phyloP scores from a whole-genome alignment of 2,329 filamentous ascomycete genomes.

The Arachnomyces sp. region DNA sequence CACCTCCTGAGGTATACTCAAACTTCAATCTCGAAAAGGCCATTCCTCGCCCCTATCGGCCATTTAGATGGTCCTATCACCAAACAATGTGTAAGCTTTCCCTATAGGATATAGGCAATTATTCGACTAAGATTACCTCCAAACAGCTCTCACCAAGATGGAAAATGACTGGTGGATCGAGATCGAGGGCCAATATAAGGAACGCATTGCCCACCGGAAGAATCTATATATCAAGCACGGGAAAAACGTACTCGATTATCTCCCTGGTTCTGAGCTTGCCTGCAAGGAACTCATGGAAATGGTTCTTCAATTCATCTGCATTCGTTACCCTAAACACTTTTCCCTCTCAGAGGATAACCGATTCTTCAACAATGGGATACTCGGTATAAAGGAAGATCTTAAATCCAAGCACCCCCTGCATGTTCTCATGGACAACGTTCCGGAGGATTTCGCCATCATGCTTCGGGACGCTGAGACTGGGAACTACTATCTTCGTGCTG shows the following conservation, averaged over 20 bases:
- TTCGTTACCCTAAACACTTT: constrained; percentile 71
- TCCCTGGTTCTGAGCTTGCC: constrained; percentile 69
- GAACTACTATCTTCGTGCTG: constrained; percentile 66
- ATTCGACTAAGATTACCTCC: not conserved
- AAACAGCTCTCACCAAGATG: constrained; percentile 64
- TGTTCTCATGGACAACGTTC: constrained; percentile 67
- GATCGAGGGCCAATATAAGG: constrained; percentile 64
- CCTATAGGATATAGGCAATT: not conserved
- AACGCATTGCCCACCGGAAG: constrained; percentile 62
- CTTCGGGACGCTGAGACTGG: constrained; percentile 64
- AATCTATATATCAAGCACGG: constrained; percentile 58
- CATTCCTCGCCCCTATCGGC: constrained; percentile 66
- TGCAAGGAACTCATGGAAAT: constrained; percentile 88
- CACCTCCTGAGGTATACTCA: constrained; percentile 55
- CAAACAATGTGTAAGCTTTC: constrained; percentile 75
- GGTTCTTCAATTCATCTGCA: constrained; percentile 68
- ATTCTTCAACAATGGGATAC: constrained; percentile 61
- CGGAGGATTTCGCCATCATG: constrained; percentile 76
- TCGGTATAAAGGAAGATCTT: constrained; percentile 57
- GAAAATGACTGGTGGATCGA: constrained; percentile 87
- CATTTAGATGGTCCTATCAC: constrained; percentile 77
- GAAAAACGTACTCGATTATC: constrained; percentile 54
- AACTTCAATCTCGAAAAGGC: constrained; percentile 64
- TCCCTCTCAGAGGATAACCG: constrained; percentile 47
- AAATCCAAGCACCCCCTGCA: constrained; percentile 56